Conservation (phyloP, 352 stramenopile genomes). For the Phytophthora cryptogea region DNA sequence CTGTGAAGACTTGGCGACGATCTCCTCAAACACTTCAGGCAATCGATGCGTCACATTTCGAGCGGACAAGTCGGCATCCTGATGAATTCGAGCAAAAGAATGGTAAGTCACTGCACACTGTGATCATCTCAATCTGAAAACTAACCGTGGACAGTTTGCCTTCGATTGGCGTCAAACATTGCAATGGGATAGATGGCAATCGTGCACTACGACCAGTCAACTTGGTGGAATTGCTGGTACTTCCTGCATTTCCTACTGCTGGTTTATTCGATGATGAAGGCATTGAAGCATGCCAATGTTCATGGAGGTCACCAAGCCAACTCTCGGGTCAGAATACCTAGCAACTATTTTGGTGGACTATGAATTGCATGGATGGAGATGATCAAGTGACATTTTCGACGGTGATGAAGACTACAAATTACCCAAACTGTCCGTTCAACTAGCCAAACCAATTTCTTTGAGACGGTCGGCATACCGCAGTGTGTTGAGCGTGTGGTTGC, state of each 20-base stretch:
- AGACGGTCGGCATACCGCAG: constrained; percentile 95
- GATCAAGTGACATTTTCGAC: constrained; percentile 8
- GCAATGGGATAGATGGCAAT: constrained; percentile 29
- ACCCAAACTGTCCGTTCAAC: constrained; percentile 7
- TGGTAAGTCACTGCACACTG: not conserved
- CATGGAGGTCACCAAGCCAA: not conserved
- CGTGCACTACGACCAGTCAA: constrained; percentile 8
- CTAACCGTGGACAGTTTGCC: constrained; percentile 36
- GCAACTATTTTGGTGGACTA: constrained; percentile 14
- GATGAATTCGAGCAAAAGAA: not conserved
- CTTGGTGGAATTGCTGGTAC: constrained; percentile 2
- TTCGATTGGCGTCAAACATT: constrained; percentile 47
- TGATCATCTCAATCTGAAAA: not conserved
- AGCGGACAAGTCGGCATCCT: constrained; percentile 57
- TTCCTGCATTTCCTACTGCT: not conserved
- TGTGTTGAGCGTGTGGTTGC: constrained; percentile 97
- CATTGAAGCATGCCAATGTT: constrained; percentile 22
- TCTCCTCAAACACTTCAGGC: constrained; percentile 35
- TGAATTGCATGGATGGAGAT: not conserved
- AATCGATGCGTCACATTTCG: constrained; percentile 48
- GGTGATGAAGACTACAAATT: constrained; percentile 1
- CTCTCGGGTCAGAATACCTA: not conserved
- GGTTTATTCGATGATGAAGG: constrained; percentile 13
- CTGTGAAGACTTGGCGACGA: constrained; percentile 37
- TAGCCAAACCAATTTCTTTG: constrained; percentile 81